Evolutionary conservation across 768 basidiomycete genomes (phyloP), one percentile per base, ranked within the genome.

Genomic region (Megacollybia marginata): DNA sequence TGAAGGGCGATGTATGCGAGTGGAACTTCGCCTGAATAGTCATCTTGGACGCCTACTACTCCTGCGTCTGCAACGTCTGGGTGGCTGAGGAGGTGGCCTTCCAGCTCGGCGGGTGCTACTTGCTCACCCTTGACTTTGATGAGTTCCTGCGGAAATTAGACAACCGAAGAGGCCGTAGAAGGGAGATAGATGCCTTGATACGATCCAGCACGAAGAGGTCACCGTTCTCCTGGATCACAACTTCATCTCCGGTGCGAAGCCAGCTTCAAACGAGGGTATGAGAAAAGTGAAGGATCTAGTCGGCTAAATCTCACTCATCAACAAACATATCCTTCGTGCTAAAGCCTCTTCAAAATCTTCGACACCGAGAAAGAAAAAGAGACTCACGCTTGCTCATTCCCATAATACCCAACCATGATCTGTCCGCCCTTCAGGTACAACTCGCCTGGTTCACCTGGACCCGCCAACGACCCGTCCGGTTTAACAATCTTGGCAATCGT

Each of bases 201-300:
- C 84, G 70, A 59, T 86, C 84, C 11, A 82, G 61, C 42, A 86
- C 72, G 56, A 78, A 79, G 4, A 86, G 52, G 48, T 85, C 79
- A 6, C 71, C 69, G 49, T 81, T 73, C 55, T 70, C 60, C 46
- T 73, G 69, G 46, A 86, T 73, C 47, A 66, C 62, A 3, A 75
- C 83, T 59, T 83, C 78, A 55, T 86, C 84, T 1, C 84, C 86
- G 0, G 85, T 87, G 46, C 69, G 71, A 3, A 87, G 68, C 84
- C 83, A 88, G 33, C 83, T 83, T 35, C 7, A 15, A 15, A 38
- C 11, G 33, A 5, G n/a, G 34, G 9, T 5, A 33, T 33, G 4
- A 31, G 19, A 5, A 20, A 32, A 4, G 44, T 40, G n/a, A 47
- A 13, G 58, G 46, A 34, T 51, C 20, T 44, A 16, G 7, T 23